Base-by-base conservation (phyloP, 2,329 filamentous ascomycete species). In the Lachnellula suecica region DNA sequence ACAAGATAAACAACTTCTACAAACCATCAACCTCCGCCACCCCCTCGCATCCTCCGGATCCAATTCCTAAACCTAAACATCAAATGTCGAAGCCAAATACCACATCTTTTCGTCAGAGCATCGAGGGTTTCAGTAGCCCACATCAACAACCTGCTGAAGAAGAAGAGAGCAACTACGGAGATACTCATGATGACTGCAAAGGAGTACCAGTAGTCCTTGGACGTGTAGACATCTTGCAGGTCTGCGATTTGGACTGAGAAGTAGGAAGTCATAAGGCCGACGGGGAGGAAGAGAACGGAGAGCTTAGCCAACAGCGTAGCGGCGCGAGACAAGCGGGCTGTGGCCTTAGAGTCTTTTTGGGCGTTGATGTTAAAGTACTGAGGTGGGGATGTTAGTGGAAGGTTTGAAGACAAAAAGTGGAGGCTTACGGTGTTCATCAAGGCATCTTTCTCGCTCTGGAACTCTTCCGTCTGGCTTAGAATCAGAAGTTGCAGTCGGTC, bases 301-400 rank as follows among this genome's bases (percentile, higher is more conserved):
- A 87, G 81, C 66, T 91, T 91, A 43, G 86, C 87, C 10, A 91
- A 75, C 4, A 91, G 72, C 4, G 89, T 82, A 3, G 87, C 88
- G 57, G 87, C 84, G 52, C 87, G 76, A 0, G 87, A 90, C 19
- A 91, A 76, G 19, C 84, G 79, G 53, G 89, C 87, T 10, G 89
- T 87, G 4, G 83, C 82, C 58, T 84, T 80, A 0, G 86, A 88
- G 67, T 91, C 86, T 65, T 88, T 89, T 63, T 90, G 83, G 17
- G 87, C 83, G 52, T 87, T 89, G 58, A 91, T 77, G 67, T 88
- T 89, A 75, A 91, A 91, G 67, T 90, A 90, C 84, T 88, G 53
- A 23, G 11, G 17, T 22, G 23, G 9, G 13, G 20, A 3, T 60
- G 27, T 54, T 46, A 65, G 53, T 61, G 41, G n/a, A 34, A 40